Evolutionary conservation across 2,329 filamentous ascomycete genomes (phyloP), one percentile per base, ranked within the genome.

Genomic region (Ophiosphaerella korrae): DNA sequence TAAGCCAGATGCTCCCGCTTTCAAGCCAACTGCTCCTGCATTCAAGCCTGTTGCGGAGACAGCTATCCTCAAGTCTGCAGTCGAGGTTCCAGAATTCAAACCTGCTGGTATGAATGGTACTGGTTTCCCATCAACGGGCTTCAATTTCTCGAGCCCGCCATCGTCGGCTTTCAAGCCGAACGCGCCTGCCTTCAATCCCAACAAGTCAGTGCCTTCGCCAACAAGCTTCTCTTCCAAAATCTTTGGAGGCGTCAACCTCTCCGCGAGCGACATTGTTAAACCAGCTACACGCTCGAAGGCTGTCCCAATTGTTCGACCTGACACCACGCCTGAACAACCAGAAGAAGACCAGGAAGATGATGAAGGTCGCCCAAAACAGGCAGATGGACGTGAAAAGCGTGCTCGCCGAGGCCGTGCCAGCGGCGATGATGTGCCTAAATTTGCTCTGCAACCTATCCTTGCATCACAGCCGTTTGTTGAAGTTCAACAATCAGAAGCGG

Each of bases 281-380:
- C 82, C 87, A 6, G 72, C 76, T 0, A 91, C 89, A 74, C 86
- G 85, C 62, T 90, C 87, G 4, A 97, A 94, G 75, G 91, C 91
- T 8, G 83, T 96, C 47, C 89, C 92, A 0, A 95, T 96, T 55
- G 75, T 93, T 8, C 81, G 81, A 34, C 89, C 89, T 1, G 80
- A 85, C 48, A 59, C 56, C 50, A 62, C 65, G 18, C 63, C 68
- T 73, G 42, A 68, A 21, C 18, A 3, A 21, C 18, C 18, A 71
- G 39, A 64, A 67, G 48, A 67, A 68, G 24, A 72, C 70, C 29
- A 73, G 8, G 81, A 88, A 50, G 84, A 85, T 53, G 79, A 82
- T 3, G 80, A 87, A 54, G 86, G 86, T 13, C 84, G 85, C 23
- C 73, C 82, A 16, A 80, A 79, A n/a, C 84, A 89, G 55, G 79